Base-by-base conservation (phyloP, 2,329 filamentous ascomycete genomes). In the Sarocladium strictum region DNA sequence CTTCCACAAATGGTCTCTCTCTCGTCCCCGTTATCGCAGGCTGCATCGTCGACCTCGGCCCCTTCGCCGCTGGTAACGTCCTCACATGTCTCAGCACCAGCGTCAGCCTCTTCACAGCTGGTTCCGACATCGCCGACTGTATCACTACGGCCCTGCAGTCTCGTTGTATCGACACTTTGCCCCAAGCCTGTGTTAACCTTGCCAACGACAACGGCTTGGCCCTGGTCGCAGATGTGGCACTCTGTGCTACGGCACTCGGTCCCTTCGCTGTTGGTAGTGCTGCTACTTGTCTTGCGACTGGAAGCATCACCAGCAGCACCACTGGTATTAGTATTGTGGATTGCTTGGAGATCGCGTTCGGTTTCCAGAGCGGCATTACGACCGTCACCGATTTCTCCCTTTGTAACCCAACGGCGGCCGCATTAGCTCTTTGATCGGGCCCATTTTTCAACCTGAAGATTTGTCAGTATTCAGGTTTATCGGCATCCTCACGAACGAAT, bases 251-350 rank as follows among this genome's bases (percentile, higher is more conserved):
- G n/a, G 56, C 57, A 3, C 53, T 59, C 15, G 57, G 57, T 7
- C 57, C 57, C 7, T 59, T 56, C 29, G 54, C 27, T 14, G 47
- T 53, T 11, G 56, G 54, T 9, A 56, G 47, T n/a, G 56, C 54
- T 15, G 45, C 52, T 5, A 54, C 53, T 3, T 59, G 57, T 45
- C 54, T 59, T 6, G 53, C 54, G 3, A 41, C 56, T 7, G 55
- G 45, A 26, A 38, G 41, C 15, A 54, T 54, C 29, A 37, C 24
- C 27, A 21, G 23, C 2, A 32, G 23, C 27, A 51, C 47, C n/a
- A 35, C 32, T 12, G 53, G 53, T 19, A 49, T 24, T 26, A 49
- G 27, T 24, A 53, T 55, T 24, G 33, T 52, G 9, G 47, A 35
- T n/a, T 55, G 54, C 35, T 33, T 55, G 23, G 38, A 55, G 14